Conservation (phyloP, 345 rosid genomes). For the Clarkia xantiana region DNA sequence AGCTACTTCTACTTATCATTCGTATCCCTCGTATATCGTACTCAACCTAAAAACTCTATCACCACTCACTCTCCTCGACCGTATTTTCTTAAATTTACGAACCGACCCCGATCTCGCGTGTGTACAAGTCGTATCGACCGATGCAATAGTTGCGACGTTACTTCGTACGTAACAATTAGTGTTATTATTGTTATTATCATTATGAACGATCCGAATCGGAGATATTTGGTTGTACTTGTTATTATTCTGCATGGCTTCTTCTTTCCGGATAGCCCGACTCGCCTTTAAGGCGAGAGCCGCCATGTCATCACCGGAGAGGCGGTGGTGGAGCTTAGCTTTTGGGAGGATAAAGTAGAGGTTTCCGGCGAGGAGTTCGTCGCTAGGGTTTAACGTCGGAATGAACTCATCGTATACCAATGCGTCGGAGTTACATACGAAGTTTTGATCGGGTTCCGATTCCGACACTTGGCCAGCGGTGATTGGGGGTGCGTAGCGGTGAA, state of each 20-base stretch:
- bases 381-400: constrained; percentile 33
- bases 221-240: constrained; percentile 33
- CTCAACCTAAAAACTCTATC: constrained; percentile 58
- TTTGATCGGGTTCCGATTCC: constrained; percentile 17
- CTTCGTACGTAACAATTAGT: background rate
- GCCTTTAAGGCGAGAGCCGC: constrained; percentile 91
- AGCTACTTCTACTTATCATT: constrained; percentile 8
- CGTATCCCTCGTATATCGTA: constrained; percentile 61
- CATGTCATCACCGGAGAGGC: constrained; percentile 62
- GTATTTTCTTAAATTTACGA: constrained; percentile 28
- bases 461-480: constrained; percentile 38
- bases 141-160: background rate
- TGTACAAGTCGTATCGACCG: background rate
- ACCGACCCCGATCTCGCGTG: constrained; percentile 32
- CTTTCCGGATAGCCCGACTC: constrained; percentile 52
- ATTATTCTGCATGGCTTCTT: constrained; percentile 9
- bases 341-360: constrained; percentile 72
- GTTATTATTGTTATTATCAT: too few species aligned
- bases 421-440: constrained; percentile 56
- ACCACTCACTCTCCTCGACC: constrained; percentile 58
- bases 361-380: constrained; percentile 21
- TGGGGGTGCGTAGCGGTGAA: constrained; percentile 44
- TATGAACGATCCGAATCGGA: constrained; percentile 16
- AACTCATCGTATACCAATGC: constrained; percentile 40
- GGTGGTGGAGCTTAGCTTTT: constrained; percentile 41